phyloP scores from a whole-genome alignment of 164 flowering plant genomes.

The Nymphaea thermarum region DNA sequence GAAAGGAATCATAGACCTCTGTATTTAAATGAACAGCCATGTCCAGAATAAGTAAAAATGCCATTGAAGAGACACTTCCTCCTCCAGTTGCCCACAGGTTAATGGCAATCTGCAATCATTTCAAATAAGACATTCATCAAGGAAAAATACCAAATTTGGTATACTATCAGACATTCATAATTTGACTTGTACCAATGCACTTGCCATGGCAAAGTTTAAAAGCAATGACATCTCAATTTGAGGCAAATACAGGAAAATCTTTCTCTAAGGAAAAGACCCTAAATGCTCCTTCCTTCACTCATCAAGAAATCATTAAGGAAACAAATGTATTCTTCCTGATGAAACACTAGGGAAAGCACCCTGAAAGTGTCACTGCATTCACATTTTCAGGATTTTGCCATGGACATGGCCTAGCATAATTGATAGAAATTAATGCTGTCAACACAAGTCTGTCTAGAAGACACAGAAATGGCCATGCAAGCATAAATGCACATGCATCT shows the following conservation, averaged over 20 bases:
- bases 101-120: slow-evolving; percentile 54
- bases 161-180: not conserved
- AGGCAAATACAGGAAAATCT: not conserved
- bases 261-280: not conserved
- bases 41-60: slow-evolving; percentile 46
- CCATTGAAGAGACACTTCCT: slow-evolving; percentile 32
- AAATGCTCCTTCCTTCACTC: not conserved
- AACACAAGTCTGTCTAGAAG: not conserved
- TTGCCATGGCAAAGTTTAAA: not conserved
- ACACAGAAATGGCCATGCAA: not conserved
- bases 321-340: not conserved
- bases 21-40: slow-evolving; percentile 29
- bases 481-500: not conserved
- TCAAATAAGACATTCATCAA: not conserved
- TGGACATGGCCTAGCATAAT: not conserved
- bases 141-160: not conserved
- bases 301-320: not conserved
- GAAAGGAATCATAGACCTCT: slow-evolving; percentile 43
- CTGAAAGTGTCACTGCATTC: not conserved
- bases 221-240: not conserved
- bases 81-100: slow-evolving; percentile 78
- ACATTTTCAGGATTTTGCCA: not conserved
- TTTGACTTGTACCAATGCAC: not conserved
- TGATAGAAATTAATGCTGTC: not conserved
- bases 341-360: not conserved